phyloP scores from a whole-genome alignment of 257 asterid genomes.

The Solanum appendiculatum region DNA sequence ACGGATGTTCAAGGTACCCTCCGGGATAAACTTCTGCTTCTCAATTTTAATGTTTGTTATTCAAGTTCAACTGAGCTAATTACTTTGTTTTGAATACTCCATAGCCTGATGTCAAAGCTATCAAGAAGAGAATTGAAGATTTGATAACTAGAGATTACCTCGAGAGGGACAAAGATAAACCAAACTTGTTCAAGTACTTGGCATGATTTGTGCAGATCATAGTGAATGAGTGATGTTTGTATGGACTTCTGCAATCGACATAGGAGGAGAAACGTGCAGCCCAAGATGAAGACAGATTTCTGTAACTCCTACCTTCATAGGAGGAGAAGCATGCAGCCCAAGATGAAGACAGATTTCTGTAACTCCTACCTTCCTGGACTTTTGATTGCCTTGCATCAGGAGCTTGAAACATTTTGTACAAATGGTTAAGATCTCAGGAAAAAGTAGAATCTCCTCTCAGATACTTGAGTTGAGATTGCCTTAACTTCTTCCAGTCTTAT shows the following conservation, averaged over 20 bases:
- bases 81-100: background rate
- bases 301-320: constrained; percentile 5
- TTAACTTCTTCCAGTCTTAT: background rate
- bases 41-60: background rate
- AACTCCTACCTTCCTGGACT: background rate
- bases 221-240: background rate
- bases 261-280: background rate
- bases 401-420: constrained; percentile 11
- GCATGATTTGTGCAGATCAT: constrained; percentile 33
- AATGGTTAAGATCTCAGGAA: background rate
- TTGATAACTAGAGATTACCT: constrained; percentile 87
- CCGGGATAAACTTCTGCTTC: background rate
- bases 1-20: constrained; percentile 85
- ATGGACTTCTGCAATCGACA: background rate
- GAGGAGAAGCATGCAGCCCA: background rate
- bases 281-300: background rate
- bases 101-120: constrained; percentile 97
- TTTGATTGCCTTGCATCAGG: background rate
- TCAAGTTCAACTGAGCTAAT: background rate
- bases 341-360: too few species aligned
- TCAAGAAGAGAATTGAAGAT: constrained; percentile 95
- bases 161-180: constrained; percentile 88
- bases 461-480: background rate
- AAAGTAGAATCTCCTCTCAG: background rate
- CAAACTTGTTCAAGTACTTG: constrained; percentile 90